These are phyloP conservation scores for Mycena galopus DNA, from an alignment of 768 basidiomycete species.

Conservation along the genomic window DNA sequence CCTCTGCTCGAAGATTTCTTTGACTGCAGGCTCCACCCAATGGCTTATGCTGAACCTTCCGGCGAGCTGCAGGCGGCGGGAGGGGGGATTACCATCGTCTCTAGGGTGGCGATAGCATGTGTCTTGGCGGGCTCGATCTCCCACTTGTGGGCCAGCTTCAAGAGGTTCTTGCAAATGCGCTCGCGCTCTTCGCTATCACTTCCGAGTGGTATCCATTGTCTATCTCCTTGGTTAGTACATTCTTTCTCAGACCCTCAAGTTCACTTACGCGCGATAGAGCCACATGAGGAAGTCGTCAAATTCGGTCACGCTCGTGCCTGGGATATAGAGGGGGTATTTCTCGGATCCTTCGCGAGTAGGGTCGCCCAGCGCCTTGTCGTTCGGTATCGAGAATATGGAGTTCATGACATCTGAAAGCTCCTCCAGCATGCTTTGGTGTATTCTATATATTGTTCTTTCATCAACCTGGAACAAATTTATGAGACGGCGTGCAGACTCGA, in stretches of 20 bases:
- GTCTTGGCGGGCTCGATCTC: neutral
- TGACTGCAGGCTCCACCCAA: too few relatives aligned
- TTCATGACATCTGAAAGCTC: too few relatives aligned
- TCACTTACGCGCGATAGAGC: neutral
- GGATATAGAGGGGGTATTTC: neutral
- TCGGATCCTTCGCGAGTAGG: neutral
- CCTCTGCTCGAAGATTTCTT: too few relatives aligned
- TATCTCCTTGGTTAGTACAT: neutral
- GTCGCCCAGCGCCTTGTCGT: too few relatives aligned
- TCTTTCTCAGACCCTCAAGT: neutral
- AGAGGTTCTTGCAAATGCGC: slow-evolving; percentile 1
- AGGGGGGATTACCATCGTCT: neutral
- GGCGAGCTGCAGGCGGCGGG: too few relatives aligned
- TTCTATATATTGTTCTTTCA: neutral
- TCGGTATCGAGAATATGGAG: neutral
- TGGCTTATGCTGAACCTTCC: too few relatives aligned
- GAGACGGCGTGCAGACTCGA: too few relatives aligned
- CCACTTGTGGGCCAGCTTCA: neutral
- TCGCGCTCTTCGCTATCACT: neutral
- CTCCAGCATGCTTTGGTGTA: neutral
- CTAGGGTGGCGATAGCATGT: neutral
- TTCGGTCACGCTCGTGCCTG: neutral
- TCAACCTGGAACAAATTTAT: too few relatives aligned
- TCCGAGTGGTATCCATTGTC: neutral
- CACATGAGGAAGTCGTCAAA: neutral